Conservation (phyloP, 352 stramenopile species). For the Globisporangium ultimum region DNA sequence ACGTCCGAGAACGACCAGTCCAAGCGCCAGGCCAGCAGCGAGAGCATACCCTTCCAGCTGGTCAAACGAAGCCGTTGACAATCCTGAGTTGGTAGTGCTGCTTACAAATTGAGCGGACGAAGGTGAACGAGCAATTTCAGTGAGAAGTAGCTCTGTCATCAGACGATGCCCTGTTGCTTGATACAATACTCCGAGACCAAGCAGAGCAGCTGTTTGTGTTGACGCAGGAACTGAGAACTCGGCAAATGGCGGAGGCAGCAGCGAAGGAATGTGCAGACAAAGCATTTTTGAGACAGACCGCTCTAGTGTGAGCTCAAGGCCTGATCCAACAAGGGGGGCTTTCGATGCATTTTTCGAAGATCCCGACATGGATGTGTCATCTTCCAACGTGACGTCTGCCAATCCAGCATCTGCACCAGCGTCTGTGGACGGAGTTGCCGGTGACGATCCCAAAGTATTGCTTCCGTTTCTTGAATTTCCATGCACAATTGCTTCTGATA, state of each 20-base stretch:
- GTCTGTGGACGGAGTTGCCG: slow-evolving; percentile 1
- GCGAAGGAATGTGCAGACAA: slow-evolving; percentile 96
- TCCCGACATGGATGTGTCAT: slow-evolving; percentile 8
- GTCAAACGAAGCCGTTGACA: slow-evolving; percentile 61
- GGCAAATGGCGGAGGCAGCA: slow-evolving; percentile 92
- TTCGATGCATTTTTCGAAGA: slow-evolving; percentile 20
- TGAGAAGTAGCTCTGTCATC: slow-evolving; percentile 97
- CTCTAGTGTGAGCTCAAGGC: slow-evolving; percentile 65
- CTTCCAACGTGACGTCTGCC: slow-evolving; percentile 14
- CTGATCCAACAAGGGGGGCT: slow-evolving; percentile 33
- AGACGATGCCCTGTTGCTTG: slow-evolving; percentile 93
- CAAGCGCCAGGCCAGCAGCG: slow-evolving; percentile 91
- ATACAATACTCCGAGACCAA: slow-evolving; percentile 96
- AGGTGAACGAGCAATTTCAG: slow-evolving; percentile 92
- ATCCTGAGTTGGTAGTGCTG: slow-evolving; percentile 31
- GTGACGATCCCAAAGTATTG: not conserved
- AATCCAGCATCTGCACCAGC: not conserved
- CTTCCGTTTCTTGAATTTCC: not conserved
- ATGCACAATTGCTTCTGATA: not conserved
- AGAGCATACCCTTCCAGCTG: slow-evolving; percentile 95
- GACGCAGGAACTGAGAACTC: slow-evolving; percentile 95
- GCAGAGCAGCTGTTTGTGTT: slow-evolving; percentile 94
- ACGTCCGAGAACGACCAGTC: slow-evolving; percentile 93
- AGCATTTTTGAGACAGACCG: slow-evolving; percentile 97
- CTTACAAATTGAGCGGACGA: slow-evolving; percentile 67